Evolutionary conservation across 345 rosid species (phyloP), one percentile per base, ranked within the genome.

Genomic region (Anastatica hierochuntica): DNA sequence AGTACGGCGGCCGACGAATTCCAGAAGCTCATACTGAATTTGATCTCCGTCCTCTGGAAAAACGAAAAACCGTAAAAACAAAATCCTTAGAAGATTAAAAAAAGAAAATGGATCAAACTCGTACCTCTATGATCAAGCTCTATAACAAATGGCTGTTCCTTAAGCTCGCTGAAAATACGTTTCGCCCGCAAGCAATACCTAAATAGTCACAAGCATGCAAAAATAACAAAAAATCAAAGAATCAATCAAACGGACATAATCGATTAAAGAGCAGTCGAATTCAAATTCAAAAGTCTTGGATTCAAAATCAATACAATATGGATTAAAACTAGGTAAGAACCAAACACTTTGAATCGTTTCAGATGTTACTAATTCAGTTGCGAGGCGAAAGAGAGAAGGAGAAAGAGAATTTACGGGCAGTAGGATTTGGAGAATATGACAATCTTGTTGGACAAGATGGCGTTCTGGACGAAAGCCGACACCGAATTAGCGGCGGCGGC

Each of bases 391-490:
- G n/a, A n/a, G n/a, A n/a, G n/a, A n/a, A n/a, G n/a, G n/a, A n/a
- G n/a, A n/a, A n/a, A n/a, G n/a, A n/a, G n/a, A n/a, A n/a, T n/a
- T 4, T 73, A 90, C 96, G 97, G 96, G 80, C 97, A 90, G 63
- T 86, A 90, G 9, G 97, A 90, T 40, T 90, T 90, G 73, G 97
- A 90, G 83, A 90, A 90, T 61, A 86, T 76, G 66, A 83, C 88
- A 43, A 86, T 86, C 79, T 73, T 78, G 79, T 85, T 76, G 69
- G 97, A 88, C 76, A 74, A 79, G 68, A 88, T 83, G 40, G 71
- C 51, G 73, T 88, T 75, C 58, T 82, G 95, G n/a, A 88, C 97
- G 33, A 79, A 85, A 21, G 85, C 97, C 0, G 95, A 75, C 8
- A 79, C 80, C 43, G 97, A 88, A 65, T 68, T 77, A 53, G 79